phyloP scores from a whole-genome alignment of 768 basidiomycete genomes.

The Hypholoma fasciculare region DNA sequence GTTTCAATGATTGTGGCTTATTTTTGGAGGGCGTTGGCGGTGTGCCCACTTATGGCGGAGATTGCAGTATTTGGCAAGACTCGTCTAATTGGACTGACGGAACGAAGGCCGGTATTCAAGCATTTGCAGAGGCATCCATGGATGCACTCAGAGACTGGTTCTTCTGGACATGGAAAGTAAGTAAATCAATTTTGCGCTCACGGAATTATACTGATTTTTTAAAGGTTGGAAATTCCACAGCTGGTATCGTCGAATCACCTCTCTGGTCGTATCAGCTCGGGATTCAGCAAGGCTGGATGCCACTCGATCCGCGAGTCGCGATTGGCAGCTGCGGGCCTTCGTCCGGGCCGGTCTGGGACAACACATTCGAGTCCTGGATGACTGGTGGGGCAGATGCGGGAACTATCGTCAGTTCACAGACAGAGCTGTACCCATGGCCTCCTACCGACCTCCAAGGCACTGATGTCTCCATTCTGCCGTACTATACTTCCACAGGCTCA shows the following conservation, averaged over 20 bases:
- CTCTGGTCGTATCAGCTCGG: constrained; percentile 53
- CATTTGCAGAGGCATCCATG: constrained; percentile 60
- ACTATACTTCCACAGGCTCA: constrained; percentile 69
- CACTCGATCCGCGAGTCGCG: constrained; percentile 57
- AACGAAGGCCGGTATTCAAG: constrained; percentile 38
- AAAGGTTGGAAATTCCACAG: constrained; percentile 36
- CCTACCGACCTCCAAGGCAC: constrained; percentile 50
- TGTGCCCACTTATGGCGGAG: constrained; percentile 26
- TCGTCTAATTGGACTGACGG: constrained; percentile 53
- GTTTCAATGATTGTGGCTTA: constrained; percentile 62
- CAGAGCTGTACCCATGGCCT: constrained; percentile 56
- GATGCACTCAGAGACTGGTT: constrained; percentile 42
- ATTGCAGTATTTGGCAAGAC: constrained; percentile 43
- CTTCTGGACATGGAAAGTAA: constrained; percentile 57
- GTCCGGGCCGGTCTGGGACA: constrained; percentile 32
- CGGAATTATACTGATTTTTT: background rate
- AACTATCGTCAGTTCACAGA: constrained; percentile 43
- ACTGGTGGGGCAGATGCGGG: constrained; percentile 67
- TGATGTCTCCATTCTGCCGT: constrained; percentile 49
- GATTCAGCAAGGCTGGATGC: constrained; percentile 41
- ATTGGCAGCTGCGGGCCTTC: constrained; percentile 58
- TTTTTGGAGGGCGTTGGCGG: constrained; percentile 29
- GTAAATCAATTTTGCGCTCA: background rate
- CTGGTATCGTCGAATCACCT: constrained; percentile 41
- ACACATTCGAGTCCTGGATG: constrained; percentile 59